phyloP scores from a whole-genome alignment of 331 rosid species.

The Malus hybrid region DNA sequence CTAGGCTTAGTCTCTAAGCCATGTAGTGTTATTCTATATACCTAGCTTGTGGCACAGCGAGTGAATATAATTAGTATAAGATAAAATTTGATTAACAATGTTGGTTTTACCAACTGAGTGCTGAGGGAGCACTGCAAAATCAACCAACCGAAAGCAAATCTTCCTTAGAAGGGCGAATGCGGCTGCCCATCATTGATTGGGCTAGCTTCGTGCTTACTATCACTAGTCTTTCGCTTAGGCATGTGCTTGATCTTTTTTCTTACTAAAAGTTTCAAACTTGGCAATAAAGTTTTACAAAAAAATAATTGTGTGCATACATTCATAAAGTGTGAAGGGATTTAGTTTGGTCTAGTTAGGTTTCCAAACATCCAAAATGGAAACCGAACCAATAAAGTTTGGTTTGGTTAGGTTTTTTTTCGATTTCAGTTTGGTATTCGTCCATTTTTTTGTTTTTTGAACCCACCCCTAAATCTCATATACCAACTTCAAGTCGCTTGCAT shows the following conservation, averaged over 20 bases:
- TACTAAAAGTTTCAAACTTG: not conserved
- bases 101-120: not conserved
- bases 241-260: conserved; percentile 55
- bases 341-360: too few species aligned
- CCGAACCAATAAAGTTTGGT: too few species aligned
- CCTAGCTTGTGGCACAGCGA: conserved; percentile 7
- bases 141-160: not conserved
- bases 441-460: too few species aligned
- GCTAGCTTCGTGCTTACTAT: conserved; percentile 30
- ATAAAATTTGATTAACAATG: conserved; percentile 5
- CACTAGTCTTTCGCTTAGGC: conserved; percentile 34
- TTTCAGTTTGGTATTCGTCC: too few species aligned
- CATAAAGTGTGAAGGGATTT: too few species aligned
- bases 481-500: too few species aligned
- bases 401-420: too few species aligned
- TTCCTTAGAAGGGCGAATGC: conserved; percentile 28
- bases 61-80: not conserved
- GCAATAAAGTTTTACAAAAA: too few species aligned
- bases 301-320: too few species aligned
- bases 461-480: too few species aligned
- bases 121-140: too few species aligned
- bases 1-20: not conserved
- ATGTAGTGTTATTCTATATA: conserved; percentile 9
- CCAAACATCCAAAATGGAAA: too few species aligned
- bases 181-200: conserved; percentile 25